These are phyloP conservation scores for Aspergillus vadensis DNA, from an alignment of 2,329 filamentous ascomycete species.

Conservation along the genomic window DNA sequence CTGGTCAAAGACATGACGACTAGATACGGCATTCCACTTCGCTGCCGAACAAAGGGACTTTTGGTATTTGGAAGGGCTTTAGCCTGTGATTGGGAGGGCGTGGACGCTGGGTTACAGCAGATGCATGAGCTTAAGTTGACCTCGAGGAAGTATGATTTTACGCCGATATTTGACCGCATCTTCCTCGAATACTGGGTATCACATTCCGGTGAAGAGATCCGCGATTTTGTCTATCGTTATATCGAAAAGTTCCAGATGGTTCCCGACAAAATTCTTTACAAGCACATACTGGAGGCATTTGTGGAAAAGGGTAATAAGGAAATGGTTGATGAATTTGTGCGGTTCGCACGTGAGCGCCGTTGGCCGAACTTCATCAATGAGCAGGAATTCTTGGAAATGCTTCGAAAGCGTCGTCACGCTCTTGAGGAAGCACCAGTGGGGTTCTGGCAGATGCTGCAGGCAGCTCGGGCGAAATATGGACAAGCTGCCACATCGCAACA, in stretches of 20 bases:
- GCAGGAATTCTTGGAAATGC: constrained; percentile 32
- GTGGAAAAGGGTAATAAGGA: constrained; percentile 41
- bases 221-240: constrained; percentile 39
- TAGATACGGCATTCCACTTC: constrained; percentile 32
- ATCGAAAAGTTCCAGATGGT: constrained; percentile 40
- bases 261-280: constrained; percentile 42
- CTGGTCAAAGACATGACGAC: constrained; percentile 39
- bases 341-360: constrained; percentile 30
- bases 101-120: constrained; percentile 40
- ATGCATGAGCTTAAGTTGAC: constrained; percentile 40
- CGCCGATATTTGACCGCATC: constrained; percentile 41
- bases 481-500: constrained; percentile 36
- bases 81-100: constrained; percentile 43
- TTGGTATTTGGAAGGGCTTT: constrained; percentile 41
- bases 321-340: constrained; percentile 35
- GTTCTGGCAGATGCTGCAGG: constrained; percentile 45
- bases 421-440: constrained; percentile 39
- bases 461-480: constrained; percentile 37
- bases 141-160: constrained; percentile 31
- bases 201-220: constrained; percentile 36
- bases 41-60: constrained; percentile 40
- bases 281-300: constrained; percentile 43
- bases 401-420: constrained; percentile 38
- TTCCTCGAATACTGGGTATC: constrained; percentile 45
- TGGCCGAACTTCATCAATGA: constrained; percentile 40